These are phyloP conservation scores for Pyropia yezoensis DNA, from an alignment of 23 red algal genomes.

Conservation along the genomic window DNA sequence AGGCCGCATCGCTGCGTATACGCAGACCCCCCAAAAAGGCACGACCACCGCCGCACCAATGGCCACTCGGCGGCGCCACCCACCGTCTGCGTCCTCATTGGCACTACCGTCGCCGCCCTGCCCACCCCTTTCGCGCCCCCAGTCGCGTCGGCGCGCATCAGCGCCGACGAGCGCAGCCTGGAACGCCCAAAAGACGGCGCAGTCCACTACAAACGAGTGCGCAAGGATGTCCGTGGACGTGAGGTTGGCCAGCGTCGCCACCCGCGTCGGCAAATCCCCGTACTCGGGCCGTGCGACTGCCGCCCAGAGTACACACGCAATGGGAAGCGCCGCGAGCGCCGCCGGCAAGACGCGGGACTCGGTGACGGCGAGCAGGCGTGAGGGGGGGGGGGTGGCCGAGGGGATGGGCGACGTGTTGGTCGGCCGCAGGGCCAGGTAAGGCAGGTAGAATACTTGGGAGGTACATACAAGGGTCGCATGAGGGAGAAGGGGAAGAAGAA, in stretches of 20 bases:
- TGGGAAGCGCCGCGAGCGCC: slow-evolving; percentile 1
- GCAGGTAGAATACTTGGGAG: slow-evolving; percentile 19
- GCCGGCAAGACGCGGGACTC: slow-evolving; percentile 17
- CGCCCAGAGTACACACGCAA: slow-evolving; percentile 20
- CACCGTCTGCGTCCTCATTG: no score
- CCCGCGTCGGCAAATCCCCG: slow-evolving; percentile 12
- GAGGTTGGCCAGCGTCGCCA: slow-evolving; percentile 9
- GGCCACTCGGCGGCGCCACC: no score
- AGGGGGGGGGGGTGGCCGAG: neutral
- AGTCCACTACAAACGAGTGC: slow-evolving; percentile 40
- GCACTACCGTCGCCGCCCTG: neutral
- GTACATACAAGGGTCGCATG: no score
- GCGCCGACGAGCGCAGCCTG: slow-evolving; percentile 36
- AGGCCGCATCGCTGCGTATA: no score
- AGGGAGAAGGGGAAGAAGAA: no score
- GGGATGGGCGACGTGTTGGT: slow-evolving; percentile 1
- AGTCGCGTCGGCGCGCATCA: slow-evolving; percentile 29
- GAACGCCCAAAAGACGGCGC: slow-evolving; percentile 18
- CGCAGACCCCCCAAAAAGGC: no score
- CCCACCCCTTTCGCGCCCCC: no score
- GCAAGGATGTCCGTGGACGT: slow-evolving; percentile 19
- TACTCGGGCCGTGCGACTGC: slow-evolving; percentile 27
- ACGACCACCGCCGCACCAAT: no score
- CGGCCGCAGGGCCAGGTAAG: slow-evolving; percentile 30
- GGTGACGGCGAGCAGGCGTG: slow-evolving; percentile 9